Evolutionary conservation across 1,284 basidiomycete genomes (phyloP).

Genomic region (Sporisorium iseilematis-ciliati): DNA sequence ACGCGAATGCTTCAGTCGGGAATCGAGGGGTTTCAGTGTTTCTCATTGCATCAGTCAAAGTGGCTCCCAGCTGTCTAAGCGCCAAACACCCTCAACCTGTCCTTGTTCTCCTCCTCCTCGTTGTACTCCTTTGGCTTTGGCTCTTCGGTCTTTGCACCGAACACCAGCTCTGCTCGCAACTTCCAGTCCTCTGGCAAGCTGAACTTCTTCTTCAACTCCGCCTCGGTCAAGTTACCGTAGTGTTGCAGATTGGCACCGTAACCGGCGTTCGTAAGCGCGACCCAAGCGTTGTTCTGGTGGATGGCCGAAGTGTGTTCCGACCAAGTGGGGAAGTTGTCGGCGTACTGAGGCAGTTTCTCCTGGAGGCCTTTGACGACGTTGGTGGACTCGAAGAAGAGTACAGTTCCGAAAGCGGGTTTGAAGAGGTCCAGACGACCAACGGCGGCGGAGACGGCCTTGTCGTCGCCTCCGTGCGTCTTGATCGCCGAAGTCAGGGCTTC

Average conservation of each 20-base stretch:
- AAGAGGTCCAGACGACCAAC: conserved; percentile 68
- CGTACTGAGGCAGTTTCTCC: conserved; percentile 70
- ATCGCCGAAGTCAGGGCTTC: conserved; percentile 42
- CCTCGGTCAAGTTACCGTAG: conserved; percentile 57
- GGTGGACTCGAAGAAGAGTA: conserved; percentile 71
- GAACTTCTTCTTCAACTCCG: conserved; percentile 66
- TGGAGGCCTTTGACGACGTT: conserved; percentile 61
- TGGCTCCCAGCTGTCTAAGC: background rate
- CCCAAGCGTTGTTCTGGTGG: conserved; percentile 72
- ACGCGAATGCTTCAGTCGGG: too few species aligned
- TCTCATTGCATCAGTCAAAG: too few species aligned
- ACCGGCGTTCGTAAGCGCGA: conserved; percentile 71
- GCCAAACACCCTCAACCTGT: conserved; percentile 35
- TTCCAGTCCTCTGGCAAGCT: conserved; percentile 70
- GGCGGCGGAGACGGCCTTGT: conserved; percentile 44
- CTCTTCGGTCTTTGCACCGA: conserved; percentile 65
- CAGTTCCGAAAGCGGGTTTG: conserved; percentile 71
- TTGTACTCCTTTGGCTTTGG: conserved; percentile 37
- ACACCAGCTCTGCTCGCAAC: conserved; percentile 72
- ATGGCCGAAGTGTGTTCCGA: conserved; percentile 63
- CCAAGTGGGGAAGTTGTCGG: conserved; percentile 69
- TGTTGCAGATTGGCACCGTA: conserved; percentile 72
- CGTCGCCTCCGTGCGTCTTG: conserved; percentile 32
- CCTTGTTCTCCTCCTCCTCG: conserved; percentile 25
- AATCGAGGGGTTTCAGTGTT: too few species aligned